phyloP scores from a whole-genome alignment of 2,329 filamentous ascomycete genomes.

The Alternaria dauci region DNA sequence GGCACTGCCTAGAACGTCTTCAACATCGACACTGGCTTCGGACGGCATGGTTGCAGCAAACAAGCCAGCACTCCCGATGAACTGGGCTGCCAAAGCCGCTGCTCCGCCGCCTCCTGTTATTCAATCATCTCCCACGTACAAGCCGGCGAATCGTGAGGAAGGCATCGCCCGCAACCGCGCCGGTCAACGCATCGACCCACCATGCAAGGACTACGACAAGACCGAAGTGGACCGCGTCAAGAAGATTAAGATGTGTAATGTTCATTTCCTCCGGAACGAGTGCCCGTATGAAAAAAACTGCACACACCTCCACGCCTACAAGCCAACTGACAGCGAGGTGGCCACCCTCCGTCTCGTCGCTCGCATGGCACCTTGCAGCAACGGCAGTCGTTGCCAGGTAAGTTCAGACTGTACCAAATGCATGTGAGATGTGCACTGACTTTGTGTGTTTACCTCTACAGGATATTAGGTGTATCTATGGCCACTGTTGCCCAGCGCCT shows the following conservation, averaged over 20 bases:
- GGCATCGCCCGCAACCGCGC: slow-evolving; percentile 65
- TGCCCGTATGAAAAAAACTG: slow-evolving; percentile 65
- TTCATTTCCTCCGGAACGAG: slow-evolving; percentile 66
- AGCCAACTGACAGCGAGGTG: slow-evolving; percentile 62
- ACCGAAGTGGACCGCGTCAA: slow-evolving; percentile 67
- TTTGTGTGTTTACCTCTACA: neutral
- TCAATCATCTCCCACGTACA: slow-evolving; percentile 26
- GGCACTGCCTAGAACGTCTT: slow-evolving; percentile 37
- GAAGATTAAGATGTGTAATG: slow-evolving; percentile 70
- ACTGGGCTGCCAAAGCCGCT: slow-evolving; percentile 46
- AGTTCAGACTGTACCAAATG: slow-evolving; percentile 66
- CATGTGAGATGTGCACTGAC: neutral
- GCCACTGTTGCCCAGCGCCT: slow-evolving; percentile 67
- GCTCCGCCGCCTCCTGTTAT: slow-evolving; percentile 46
- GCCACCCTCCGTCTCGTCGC: slow-evolving; percentile 66
- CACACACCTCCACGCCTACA: slow-evolving; percentile 64
- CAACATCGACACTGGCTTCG: slow-evolving; percentile 40
- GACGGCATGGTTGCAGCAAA: slow-evolving; percentile 20
- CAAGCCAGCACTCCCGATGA: slow-evolving; percentile 23
- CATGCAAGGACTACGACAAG: slow-evolving; percentile 60
- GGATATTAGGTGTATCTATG: slow-evolving; percentile 65
- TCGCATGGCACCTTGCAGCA: slow-evolving; percentile 69
- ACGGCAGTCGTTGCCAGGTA: slow-evolving; percentile 65
- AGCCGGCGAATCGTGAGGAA: slow-evolving; percentile 40
- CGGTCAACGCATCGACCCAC: slow-evolving; percentile 67